phyloP scores from a whole-genome alignment of 768 basidiomycete genomes.

The Phylloporus rhodoxanthus region DNA sequence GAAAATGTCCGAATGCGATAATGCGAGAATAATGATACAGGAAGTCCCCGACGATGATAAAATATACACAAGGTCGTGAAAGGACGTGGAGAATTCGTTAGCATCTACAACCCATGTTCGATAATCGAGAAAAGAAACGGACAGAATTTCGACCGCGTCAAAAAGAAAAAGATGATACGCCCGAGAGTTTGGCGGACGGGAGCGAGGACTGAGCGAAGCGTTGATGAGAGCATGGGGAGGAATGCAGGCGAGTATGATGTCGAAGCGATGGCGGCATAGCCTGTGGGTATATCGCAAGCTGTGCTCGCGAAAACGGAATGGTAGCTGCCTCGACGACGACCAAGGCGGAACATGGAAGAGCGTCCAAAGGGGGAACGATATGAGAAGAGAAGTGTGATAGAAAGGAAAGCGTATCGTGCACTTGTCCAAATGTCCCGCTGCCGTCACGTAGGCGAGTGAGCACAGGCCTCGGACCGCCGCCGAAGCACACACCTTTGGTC shows the following conservation, averaged over 20 bases:
- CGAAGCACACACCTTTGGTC: slow-evolving; percentile 17
- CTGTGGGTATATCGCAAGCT: slow-evolving; percentile 19
- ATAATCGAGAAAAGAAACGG: slow-evolving; percentile 1
- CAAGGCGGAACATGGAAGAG: slow-evolving; percentile 16
- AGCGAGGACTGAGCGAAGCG: slow-evolving; percentile 19
- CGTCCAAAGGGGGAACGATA: slow-evolving; percentile 19
- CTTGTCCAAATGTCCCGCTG: slow-evolving; percentile 24
- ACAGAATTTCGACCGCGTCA: too few species aligned
- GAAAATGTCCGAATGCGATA: slow-evolving; percentile 22
- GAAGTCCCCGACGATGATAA: slow-evolving; percentile 20
- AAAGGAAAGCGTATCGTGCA: slow-evolving; percentile 24
- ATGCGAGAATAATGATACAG: slow-evolving; percentile 35
- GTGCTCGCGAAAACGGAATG: slow-evolving; percentile 7
- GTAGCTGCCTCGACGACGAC: slow-evolving; percentile 14
- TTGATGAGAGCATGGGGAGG: slow-evolving; percentile 19
- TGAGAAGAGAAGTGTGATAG: slow-evolving; percentile 15
- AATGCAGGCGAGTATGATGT: slow-evolving; percentile 20
- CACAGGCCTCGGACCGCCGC: slow-evolving; percentile 20
- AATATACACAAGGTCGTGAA: slow-evolving; percentile 25
- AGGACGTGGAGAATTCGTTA: slow-evolving; percentile 24
- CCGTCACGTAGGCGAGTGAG: slow-evolving; percentile 16
- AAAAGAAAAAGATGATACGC: neutral
- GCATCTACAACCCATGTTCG: slow-evolving; percentile 11
- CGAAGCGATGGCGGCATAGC: slow-evolving; percentile 14
- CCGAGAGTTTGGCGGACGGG: neutral